A percentile compares a stretch with the other conserved stretches of the same genome.
phyloP scores from a whole-genome alignment of 2,329 filamentous ascomycete species.

The Paraphoma chrysanthemicola region DNA sequence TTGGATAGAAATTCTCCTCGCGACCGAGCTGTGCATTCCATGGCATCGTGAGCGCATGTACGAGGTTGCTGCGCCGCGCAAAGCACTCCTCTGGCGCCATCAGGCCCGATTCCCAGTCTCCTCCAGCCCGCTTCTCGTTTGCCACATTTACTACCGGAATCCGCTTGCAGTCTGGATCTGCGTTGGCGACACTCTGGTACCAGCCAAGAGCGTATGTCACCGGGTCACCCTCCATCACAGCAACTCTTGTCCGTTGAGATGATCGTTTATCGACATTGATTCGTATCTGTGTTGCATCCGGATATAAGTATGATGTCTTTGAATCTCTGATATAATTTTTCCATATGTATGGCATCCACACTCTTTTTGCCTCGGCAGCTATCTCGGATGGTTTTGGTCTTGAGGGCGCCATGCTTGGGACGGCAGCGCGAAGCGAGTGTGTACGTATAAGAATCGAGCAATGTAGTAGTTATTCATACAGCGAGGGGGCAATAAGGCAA shows the following conservation, averaged over 20 bases:
- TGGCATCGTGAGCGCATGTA: constrained; percentile 70
- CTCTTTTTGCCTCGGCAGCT: constrained; percentile 74
- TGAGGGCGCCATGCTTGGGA: constrained; percentile 60
- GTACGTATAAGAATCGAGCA: constrained; percentile 4
- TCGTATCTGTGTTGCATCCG: constrained; percentile 44
- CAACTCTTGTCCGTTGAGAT: constrained; percentile 50
- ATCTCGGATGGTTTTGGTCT: constrained; percentile 73
- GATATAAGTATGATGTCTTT: constrained; percentile 66
- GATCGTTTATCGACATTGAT: constrained; percentile 57
- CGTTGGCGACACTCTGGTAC: constrained; percentile 50
- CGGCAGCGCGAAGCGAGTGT: constrained; percentile 7
- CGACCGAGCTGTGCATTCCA: constrained; percentile 49
- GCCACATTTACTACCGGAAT: constrained; percentile 76
- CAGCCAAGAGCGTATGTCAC: constrained; percentile 66
- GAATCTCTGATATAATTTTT: constrained; percentile 61
- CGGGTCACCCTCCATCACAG: constrained; percentile 54
- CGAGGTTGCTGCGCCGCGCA: constrained; percentile 76
- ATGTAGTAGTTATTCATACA: constrained; percentile 12
- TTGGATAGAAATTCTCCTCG: constrained; percentile 68
- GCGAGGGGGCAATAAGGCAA: constrained; percentile 9
- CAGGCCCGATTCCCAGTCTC: constrained; percentile 77
- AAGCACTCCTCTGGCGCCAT: constrained; percentile 75
- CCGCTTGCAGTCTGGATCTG: constrained; percentile 36
- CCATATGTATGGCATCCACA: constrained; percentile 71
- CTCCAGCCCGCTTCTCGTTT: constrained; percentile 77